Evolutionary conservation across 345 rosid genomes (phyloP).

Genomic region (Populus deltoides): DNA sequence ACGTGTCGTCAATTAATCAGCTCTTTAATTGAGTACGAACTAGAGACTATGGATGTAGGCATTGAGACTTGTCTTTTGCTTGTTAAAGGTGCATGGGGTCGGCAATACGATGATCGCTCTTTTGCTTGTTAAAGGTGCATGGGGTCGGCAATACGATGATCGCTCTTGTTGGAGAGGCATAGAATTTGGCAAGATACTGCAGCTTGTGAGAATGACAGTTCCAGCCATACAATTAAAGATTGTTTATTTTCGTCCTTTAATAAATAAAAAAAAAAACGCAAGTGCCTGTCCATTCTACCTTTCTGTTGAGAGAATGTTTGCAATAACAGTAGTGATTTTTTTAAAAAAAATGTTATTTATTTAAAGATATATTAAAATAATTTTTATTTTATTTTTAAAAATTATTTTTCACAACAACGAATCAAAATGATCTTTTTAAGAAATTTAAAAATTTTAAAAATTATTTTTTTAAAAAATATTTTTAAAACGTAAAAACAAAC

Average conservation of each 20-base stretch:
- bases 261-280: no score
- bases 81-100: background rate
- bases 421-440: no score
- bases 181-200: background rate
- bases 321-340: no score
- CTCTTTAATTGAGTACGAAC: background rate
- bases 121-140: background rate
- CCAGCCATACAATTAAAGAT: background rate
- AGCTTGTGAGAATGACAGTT: background rate
- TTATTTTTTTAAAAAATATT: no score
- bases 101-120: background rate
- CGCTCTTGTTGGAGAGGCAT: background rate
- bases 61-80: background rate
- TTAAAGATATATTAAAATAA: no score
- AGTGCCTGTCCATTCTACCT: no score
- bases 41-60: background rate
- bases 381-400: no score
- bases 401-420: accelerated
- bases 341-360: no score
- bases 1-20: background rate
- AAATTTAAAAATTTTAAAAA: no score
- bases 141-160: background rate
- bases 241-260: no score
- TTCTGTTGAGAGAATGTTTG: no score
- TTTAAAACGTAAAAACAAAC: no score